These are phyloP conservation scores for Mucor circinelloides DNA, from an alignment of 371 early-diverging fungal genomes.

Conservation along the genomic window DNA sequence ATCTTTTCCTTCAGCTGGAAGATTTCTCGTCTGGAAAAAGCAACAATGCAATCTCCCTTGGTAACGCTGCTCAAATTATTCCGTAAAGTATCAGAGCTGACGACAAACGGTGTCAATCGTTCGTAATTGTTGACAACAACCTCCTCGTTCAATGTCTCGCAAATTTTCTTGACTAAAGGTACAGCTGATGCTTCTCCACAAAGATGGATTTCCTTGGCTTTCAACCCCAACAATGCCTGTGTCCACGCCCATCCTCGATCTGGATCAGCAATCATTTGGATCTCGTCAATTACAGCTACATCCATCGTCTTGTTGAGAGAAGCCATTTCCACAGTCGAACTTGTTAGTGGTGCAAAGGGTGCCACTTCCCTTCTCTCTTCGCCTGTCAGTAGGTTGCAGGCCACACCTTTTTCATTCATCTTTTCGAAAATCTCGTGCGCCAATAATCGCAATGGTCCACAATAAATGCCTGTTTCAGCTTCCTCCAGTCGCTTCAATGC, in stretches of 20 bases:
- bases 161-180: constrained; percentile 76
- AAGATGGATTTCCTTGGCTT: constrained; percentile 87
- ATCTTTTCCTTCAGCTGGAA: constrained; percentile 78
- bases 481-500: constrained; percentile 77
- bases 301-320: constrained; percentile 61
- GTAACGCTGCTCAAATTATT: constrained; percentile 59
- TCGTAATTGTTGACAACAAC: constrained; percentile 80
- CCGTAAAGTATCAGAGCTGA: constrained; percentile 56
- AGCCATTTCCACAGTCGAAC: constrained; percentile 94
- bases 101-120: constrained; percentile 73
- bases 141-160: constrained; percentile 73
- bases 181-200: constrained; percentile 94
- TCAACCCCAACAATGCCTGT: constrained; percentile 80
- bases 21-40: constrained; percentile 83
- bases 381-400: constrained; percentile 90
- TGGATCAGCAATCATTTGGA: constrained; percentile 91
- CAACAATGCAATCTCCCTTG: constrained; percentile 88
- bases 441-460: constrained; percentile 91
- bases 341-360: constrained; percentile 49
- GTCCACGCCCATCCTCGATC: constrained; percentile 98
- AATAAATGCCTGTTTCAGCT: constrained; percentile 78
- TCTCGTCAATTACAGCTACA: constrained; percentile 96
- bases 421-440: constrained; percentile 93
- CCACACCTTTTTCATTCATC: constrained; percentile 73
- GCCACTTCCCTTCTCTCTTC: constrained; percentile 78